A percentile compares a stretch with the other conserved stretches of the same genome.
Conservation (phyloP, 495 filamentous ascomycete genomes). For the Penicillium silybi region DNA sequence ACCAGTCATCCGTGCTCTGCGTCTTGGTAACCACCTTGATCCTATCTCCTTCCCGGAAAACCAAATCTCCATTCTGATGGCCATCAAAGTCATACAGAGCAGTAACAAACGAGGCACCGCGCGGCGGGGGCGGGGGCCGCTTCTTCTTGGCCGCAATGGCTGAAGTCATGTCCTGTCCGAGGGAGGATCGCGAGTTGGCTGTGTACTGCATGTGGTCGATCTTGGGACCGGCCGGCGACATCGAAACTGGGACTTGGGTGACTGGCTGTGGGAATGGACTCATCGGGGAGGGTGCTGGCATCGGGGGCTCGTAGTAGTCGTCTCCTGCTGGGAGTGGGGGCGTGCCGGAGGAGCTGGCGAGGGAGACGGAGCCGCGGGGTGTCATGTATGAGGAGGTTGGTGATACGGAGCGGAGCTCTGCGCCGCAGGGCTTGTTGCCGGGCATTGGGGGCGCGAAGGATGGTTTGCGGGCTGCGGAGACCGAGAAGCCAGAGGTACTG, state of each 20-base stretch:
- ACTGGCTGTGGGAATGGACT: slow-evolving; percentile 7
- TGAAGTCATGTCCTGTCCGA: slow-evolving; percentile 11
- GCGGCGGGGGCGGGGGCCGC: slow-evolving; percentile 66
- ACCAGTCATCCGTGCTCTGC: slow-evolving; percentile 87
- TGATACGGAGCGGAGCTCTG: slow-evolving; percentile 11
- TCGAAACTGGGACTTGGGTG: slow-evolving; percentile 14
- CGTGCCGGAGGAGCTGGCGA: slow-evolving; percentile 21
- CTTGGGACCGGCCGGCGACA: slow-evolving; percentile 26
- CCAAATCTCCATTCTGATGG: slow-evolving; percentile 68
- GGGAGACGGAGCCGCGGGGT: slow-evolving; percentile 10
- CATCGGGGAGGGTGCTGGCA: neutral
- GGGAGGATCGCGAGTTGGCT: slow-evolving; percentile 24
- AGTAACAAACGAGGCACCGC: slow-evolving; percentile 59
- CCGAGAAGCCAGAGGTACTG: slow-evolving; percentile 13
- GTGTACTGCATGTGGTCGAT: slow-evolving; percentile 43
- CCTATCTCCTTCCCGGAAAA: slow-evolving; percentile 77
- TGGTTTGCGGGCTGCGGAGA: slow-evolving; percentile 6
- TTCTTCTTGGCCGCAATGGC: slow-evolving; percentile 49
- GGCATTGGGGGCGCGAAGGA: slow-evolving; percentile 18
- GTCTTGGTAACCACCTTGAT: slow-evolving; percentile 85
- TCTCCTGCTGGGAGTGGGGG: slow-evolving; percentile 19
- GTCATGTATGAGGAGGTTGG: slow-evolving; percentile 19
- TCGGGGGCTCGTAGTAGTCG: slow-evolving; percentile 16
- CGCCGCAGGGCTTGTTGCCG: slow-evolving; percentile 16
- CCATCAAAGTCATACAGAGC: slow-evolving; percentile 80